Percentiles rank a stretch among this genome's conserved stretches.
Evolutionary conservation across 2,329 filamentous ascomycete species (phyloP).

Genomic region (Sphaerostilbella broomeana): DNA sequence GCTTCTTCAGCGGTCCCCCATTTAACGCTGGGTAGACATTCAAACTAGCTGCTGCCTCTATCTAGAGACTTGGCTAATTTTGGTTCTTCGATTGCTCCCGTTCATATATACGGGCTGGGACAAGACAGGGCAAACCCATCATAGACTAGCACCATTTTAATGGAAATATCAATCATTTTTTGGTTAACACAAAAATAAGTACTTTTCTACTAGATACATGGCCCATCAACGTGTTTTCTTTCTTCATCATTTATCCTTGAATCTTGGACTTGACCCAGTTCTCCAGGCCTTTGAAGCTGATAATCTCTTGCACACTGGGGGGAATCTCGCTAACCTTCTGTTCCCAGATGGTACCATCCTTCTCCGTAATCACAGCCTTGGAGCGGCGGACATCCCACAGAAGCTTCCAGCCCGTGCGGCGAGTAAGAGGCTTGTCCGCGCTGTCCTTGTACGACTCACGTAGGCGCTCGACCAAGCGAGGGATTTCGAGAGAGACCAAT

Average conservation of each 20-base stretch:
- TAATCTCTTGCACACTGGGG: constrained; percentile 80
- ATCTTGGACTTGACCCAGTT: constrained; percentile 76
- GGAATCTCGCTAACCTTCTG: constrained; percentile 79
- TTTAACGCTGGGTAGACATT: no score
- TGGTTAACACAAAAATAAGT: no score
- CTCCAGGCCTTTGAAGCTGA: constrained; percentile 70
- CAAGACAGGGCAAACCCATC: no score
- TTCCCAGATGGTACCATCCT: constrained; percentile 61
- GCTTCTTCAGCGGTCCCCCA: no score
- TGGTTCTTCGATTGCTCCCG: no score
- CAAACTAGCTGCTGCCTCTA: no score
- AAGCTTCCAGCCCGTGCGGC: constrained; percentile 76
- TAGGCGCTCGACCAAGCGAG: constrained; percentile 58
- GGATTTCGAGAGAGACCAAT: constrained; percentile 64
- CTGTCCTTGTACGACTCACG: constrained; percentile 51
- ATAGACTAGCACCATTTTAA: no score
- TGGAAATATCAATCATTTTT: no score
- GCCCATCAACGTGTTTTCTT: no score
- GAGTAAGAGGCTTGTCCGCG: constrained; percentile 51
- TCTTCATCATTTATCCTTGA: not conserved
- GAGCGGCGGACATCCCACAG: constrained; percentile 73
- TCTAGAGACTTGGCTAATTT: no score
- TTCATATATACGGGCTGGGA: no score
- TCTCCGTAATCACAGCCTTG: constrained; percentile 65
- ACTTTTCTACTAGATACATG: no score